Evolutionary conservation across 352 stramenopile species (phyloP).

Genomic region (Phytophthora pini): DNA sequence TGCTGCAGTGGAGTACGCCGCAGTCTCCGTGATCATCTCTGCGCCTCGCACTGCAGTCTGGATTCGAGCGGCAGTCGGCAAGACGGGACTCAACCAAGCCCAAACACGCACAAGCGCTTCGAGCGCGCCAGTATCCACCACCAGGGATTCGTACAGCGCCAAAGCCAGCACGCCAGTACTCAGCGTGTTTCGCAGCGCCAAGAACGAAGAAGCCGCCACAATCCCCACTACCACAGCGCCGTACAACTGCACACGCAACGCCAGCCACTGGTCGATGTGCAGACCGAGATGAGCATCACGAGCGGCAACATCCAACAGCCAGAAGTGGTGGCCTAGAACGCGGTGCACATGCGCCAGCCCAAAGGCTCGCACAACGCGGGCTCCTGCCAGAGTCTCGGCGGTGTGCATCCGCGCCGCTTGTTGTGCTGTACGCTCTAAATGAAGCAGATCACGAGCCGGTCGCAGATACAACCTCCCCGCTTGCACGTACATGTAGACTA

Average conservation of each 20-base stretch:
- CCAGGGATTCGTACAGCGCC: constrained; percentile 91
- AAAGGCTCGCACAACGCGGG: constrained; percentile 74
- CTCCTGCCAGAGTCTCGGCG: constrained; percentile 60
- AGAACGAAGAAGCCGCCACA: constrained; percentile 47
- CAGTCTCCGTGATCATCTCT: constrained; percentile 36
- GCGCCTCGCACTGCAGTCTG: constrained; percentile 30
- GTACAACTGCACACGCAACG: constrained; percentile 68
- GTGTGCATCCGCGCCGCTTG: constrained; percentile 61
- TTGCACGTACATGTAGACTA: constrained; percentile 87
- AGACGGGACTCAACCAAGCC: constrained; percentile 52
- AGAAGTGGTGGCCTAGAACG: constrained; percentile 68
- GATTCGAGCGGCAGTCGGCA: constrained; percentile 33
- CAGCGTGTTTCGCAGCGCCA: constrained; percentile 47
- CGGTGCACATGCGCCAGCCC: constrained; percentile 59
- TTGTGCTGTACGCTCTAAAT: constrained; percentile 63
- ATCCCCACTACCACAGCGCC: constrained; percentile 58
- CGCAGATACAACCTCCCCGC: constrained; percentile 57
- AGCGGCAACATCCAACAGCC: constrained; percentile 65
- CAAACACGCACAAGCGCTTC: constrained; percentile 91
- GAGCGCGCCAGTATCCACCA: constrained; percentile 84
- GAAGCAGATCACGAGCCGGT: constrained; percentile 70
- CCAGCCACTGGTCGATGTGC: constrained; percentile 69
- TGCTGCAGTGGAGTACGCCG: constrained; percentile 28
- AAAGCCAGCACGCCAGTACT: constrained; percentile 87
- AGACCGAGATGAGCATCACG: constrained; percentile 61